Base-by-base conservation (phyloP, 495 filamentous ascomycete genomes). In the Emericellopsis terricola region DNA sequence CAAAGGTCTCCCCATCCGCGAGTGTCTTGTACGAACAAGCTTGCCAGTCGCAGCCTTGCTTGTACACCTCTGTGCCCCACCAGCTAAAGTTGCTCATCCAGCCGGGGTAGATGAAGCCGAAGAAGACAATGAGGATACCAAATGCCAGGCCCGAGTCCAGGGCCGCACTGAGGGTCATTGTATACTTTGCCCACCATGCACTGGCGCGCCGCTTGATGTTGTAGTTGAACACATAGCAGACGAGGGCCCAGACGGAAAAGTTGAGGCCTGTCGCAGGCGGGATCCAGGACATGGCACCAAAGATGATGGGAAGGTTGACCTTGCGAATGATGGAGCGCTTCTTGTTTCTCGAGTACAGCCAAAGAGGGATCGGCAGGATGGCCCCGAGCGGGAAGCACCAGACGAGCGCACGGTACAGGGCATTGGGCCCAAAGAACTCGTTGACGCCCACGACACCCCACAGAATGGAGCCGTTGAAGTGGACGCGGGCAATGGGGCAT, bases 181-280 rank as follows among this genome's bases (percentile, higher is more conserved):
- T 86, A 51, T 92, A 92, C 51, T 91, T 87, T 2, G 69, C 70
- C 81, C 79, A 87, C 83, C 83, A 91, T 4, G 62, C 70, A 1
- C 47, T 52, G 10, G 67, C 71, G n/a, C 72, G 60, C 4, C 62
- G 66, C 43, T 71, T 65, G 37, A 92, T 70, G 27, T 74, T 47
- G 41, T 78, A 73, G 46, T 91, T 92, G 47, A 91, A 91, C 6
- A 82, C 38, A 39, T 73, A 83, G 53, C 81, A 87, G 11, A 87
- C 79, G 14, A 85, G 48, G 0, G 76, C 76, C 80, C 81, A 87
- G 16, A 79, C 75, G 3, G 69, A 74, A 47, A 85, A 91, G 44
- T 84, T 87, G 36, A 85, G 71, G 0, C 82, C 82, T 0, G 81
- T 86, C 15, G 82, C 81, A 2, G 82, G 82, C 2, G 81, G 81